Evolutionary conservation across 495 filamentous ascomycete species (phyloP).

Genomic region (Hamigera avellanea): DNA sequence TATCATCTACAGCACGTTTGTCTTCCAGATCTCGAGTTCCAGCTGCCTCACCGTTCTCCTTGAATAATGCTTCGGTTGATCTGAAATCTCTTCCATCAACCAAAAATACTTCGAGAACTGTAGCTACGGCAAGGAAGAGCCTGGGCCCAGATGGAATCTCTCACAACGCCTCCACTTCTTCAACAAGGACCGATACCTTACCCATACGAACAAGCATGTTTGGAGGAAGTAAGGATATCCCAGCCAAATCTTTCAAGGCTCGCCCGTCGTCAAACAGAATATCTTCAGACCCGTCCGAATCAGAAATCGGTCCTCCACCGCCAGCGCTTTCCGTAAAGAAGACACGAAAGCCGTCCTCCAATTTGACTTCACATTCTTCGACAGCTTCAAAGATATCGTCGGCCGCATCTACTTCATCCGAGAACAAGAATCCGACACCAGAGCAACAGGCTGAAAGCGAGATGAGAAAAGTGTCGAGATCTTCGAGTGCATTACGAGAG

Average conservation of each 20-base stretch:
- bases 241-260: conserved; percentile 36
- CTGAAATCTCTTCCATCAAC: conserved; percentile 3
- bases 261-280: conserved; percentile 44
- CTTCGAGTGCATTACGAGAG: conserved; percentile 73
- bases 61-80: conserved; percentile 8
- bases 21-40: conserved; percentile 20
- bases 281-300: conserved; percentile 39
- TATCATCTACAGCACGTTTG: conserved; percentile 17
- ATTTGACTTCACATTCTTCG: conserved; percentile 19
- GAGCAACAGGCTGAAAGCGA: conserved; percentile 22
- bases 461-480: conserved; percentile 43
- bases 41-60: conserved; percentile 8
- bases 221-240: conserved; percentile 38
- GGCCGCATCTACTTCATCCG: conserved; percentile 16
- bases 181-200: conserved; percentile 23
- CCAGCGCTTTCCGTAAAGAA: conserved; percentile 40
- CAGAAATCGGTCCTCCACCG: conserved; percentile 30
- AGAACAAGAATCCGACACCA: conserved; percentile 14
- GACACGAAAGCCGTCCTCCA: conserved; percentile 21
- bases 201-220: conserved; percentile 17
- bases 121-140: conserved; percentile 15
- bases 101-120: conserved; percentile 19
- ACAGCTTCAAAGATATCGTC: conserved; percentile 23
- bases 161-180: conserved; percentile 13
- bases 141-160: conserved; percentile 18